These are phyloP conservation scores for Candida nemodendra DNA, from an alignment of 805 yeast genomes.

Conservation along the genomic window DNA sequence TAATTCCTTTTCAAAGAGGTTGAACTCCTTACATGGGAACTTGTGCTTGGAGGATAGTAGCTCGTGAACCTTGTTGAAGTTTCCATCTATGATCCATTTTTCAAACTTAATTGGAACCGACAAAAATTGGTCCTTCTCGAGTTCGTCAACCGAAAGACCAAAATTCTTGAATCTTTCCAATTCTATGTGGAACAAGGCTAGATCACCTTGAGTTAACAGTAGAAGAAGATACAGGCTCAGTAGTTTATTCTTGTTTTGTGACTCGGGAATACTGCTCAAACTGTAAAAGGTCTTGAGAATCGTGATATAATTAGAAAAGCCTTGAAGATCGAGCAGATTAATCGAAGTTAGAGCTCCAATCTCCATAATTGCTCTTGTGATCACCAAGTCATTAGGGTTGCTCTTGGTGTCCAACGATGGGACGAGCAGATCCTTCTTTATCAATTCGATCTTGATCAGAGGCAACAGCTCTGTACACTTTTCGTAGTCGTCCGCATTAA, in stretches of 20 bases:
- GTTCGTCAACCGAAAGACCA: constrained; percentile 39
- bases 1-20: constrained; percentile 71
- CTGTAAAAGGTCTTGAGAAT: constrained; percentile 79
- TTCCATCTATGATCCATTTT: constrained; percentile 94
- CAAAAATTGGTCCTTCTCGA: constrained; percentile 69
- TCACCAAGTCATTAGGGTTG: constrained; percentile 64
- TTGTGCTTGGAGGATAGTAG: constrained; percentile 49
- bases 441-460: constrained; percentile 72
- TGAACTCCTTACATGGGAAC: constrained; percentile 72
- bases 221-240: constrained; percentile 74
- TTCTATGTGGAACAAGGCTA: constrained; percentile 88
- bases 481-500: constrained; percentile 58
- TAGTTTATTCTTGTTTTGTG: constrained; percentile 68
- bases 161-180: constrained; percentile 66
- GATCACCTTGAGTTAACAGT: constrained; percentile 76
- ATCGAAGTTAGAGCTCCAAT: constrained; percentile 83
- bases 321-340: constrained; percentile 55
- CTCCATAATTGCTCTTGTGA: constrained; percentile 81
- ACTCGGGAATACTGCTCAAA: constrained; percentile 30
- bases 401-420: constrained; percentile 47
- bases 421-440: constrained; percentile 72
- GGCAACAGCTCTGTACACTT: constrained; percentile 63
- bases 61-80: constrained; percentile 88
- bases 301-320: constrained; percentile 69
- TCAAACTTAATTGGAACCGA: constrained; percentile 87